These are phyloP conservation scores for Aspergillus vadensis DNA, from an alignment of 2,329 filamentous ascomycete species.

Conservation along the genomic window DNA sequence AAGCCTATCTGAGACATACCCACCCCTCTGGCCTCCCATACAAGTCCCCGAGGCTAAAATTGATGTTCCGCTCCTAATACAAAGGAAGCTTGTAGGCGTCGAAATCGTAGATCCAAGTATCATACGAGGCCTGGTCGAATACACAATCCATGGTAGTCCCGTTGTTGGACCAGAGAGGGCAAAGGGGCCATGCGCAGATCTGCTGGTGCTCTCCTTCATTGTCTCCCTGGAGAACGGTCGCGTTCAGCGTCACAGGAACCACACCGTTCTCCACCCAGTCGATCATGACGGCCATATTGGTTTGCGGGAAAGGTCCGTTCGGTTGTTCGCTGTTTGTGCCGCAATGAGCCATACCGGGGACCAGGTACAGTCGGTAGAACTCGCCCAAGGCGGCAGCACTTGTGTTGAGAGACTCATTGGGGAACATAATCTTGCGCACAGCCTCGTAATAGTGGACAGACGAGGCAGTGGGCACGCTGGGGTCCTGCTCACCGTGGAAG, in stretches of 20 bases:
- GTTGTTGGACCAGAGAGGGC: conserved; percentile 22
- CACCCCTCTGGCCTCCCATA: too few relatives aligned
- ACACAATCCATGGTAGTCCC: conserved; percentile 10
- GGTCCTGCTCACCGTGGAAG: conserved; percentile 58
- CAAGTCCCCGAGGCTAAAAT: too few relatives aligned
- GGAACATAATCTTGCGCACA: conserved; percentile 53
- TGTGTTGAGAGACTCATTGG: conserved; percentile 40
- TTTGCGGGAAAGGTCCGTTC: conserved; percentile 45
- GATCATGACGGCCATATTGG: conserved; percentile 48
- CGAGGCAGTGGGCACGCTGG: conserved; percentile 53
- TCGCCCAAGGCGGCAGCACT: conserved; percentile 47
- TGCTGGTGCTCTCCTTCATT: conserved; percentile 22
- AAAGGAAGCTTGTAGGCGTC: background rate
- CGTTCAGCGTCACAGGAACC: conserved; percentile 46
- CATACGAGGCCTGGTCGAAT: background rate
- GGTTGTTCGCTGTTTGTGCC: conserved; percentile 47
- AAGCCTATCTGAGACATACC: too few relatives aligned
- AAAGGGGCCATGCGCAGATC: conserved; percentile 28
- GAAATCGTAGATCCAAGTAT: background rate
- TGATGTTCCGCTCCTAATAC: background rate
- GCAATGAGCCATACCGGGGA: conserved; percentile 55
- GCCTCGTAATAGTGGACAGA: conserved; percentile 58
- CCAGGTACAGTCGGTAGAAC: conserved; percentile 56
- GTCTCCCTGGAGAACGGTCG: conserved; percentile 29
- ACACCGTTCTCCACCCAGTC: conserved; percentile 54